Conservation (phyloP, 2,329 filamentous ascomycete species). For the Teratosphaeria zuluensis region DNA sequence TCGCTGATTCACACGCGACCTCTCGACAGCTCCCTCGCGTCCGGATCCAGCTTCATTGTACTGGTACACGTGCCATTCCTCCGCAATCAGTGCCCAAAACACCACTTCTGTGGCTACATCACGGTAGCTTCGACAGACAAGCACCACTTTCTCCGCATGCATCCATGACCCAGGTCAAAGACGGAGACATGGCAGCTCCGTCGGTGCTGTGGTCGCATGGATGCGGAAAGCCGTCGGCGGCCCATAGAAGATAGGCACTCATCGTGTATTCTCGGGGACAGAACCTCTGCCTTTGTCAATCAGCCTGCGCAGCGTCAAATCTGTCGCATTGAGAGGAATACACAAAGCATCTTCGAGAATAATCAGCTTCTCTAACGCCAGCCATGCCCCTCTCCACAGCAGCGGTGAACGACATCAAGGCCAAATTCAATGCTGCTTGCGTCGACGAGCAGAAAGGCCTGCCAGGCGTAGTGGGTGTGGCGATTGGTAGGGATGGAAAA, state of each 20-base stretch:
- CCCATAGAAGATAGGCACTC: not conserved
- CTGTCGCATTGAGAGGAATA: not conserved
- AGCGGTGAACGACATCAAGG: not conserved
- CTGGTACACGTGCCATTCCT: not conserved
- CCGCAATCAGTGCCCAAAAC: not conserved
- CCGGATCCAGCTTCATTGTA: not conserved
- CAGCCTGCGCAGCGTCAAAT: not conserved
- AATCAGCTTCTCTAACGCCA: not conserved
- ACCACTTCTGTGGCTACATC: not conserved
- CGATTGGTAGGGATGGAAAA: not conserved
- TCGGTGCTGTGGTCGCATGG: not conserved
- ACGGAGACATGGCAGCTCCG: not conserved
- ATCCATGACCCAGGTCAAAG: not conserved
- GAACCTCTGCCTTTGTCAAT: not conserved
- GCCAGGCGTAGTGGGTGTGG: constrained; percentile 1
- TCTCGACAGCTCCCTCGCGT: not conserved
- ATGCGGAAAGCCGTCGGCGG: not conserved
- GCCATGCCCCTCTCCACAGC: not conserved
- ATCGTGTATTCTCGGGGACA: not conserved
- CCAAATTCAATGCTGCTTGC: not conserved
- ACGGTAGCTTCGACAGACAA: not conserved
- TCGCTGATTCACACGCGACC: not conserved
- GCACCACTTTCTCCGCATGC: not conserved
- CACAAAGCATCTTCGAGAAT: not conserved
- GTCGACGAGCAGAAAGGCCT: constrained; percentile 1